Conservation (phyloP, 176 grass and related monocot species). For the Metroxylon sagu region DNA sequence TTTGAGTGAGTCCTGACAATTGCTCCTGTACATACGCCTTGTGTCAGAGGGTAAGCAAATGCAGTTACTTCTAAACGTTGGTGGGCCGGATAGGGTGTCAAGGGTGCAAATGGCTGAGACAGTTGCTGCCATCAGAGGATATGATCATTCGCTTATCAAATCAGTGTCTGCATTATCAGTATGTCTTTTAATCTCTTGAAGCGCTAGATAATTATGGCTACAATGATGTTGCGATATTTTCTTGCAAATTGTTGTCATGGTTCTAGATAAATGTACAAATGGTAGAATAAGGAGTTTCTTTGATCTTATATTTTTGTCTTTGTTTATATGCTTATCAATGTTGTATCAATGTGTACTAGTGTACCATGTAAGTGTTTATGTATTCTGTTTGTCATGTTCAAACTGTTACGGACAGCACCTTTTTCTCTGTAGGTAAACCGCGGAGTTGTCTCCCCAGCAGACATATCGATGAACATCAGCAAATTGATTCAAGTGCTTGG, state of each 20-base stretch:
- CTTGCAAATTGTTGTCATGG: no score
- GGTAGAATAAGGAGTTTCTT: no score
- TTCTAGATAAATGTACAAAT: no score
- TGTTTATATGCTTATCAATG: no score
- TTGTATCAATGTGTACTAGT: no score
- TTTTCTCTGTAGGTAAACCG: conserved; percentile 43
- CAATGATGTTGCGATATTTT: no score
- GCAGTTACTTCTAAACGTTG: conserved; percentile 63
- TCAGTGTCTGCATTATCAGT: conserved; percentile 76
- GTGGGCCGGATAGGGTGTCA: conserved; percentile 75
- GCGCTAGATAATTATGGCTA: no score
- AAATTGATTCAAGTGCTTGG: conserved; percentile 53
- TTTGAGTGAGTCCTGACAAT: no score
- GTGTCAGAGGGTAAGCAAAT: conserved; percentile 42
- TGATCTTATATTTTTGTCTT: no score
- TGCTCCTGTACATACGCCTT: no score
- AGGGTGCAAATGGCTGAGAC: conserved; percentile 91
- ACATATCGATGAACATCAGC: conserved; percentile 96
- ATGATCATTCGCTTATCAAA: conserved; percentile 48
- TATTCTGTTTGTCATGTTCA: no score
- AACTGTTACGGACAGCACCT: neutral
- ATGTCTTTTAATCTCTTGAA: conserved; percentile 8
- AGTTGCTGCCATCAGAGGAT: conserved; percentile 69
- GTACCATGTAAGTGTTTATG: no score
- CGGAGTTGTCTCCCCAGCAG: conserved; percentile 72